A percentile compares a stretch with the other conserved stretches of the same genome.
These are phyloP conservation scores for Flueggea neowawraea DNA, from an alignment of 441 rosid genomes.

Conservation along the genomic window DNA sequence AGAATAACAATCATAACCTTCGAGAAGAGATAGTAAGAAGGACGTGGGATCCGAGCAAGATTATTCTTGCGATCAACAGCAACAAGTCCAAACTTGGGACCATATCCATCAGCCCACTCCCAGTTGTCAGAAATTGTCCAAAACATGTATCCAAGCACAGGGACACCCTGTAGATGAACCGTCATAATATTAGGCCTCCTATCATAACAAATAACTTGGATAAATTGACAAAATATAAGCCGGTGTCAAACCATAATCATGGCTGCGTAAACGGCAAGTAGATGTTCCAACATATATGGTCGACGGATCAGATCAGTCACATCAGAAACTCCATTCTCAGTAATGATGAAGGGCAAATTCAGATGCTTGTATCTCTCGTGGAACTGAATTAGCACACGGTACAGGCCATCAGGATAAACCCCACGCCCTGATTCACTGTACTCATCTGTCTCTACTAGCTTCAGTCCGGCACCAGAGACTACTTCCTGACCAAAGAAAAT, in stretches of 20 bases:
- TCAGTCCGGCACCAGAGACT: slow-evolving; percentile 71
- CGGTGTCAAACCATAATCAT: slow-evolving; percentile 56
- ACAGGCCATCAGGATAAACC: slow-evolving; percentile 93
- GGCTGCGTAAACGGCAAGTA: slow-evolving; percentile 86
- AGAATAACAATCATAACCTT: slow-evolving; percentile 39
- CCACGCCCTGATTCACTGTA: slow-evolving; percentile 99
- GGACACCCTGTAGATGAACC: slow-evolving; percentile 63
- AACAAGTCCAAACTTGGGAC: slow-evolving; percentile 98
- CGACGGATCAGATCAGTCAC: slow-evolving; percentile 83
- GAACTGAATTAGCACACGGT: slow-evolving; percentile 67
- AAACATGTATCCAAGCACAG: slow-evolving; percentile 81
- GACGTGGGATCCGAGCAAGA: slow-evolving; percentile 73
- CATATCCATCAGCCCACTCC: slow-evolving; percentile 99
- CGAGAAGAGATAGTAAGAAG: slow-evolving; percentile 84
- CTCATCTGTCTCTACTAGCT: slow-evolving; percentile 89
- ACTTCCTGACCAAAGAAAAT: slow-evolving; percentile 61
- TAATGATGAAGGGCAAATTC: slow-evolving; percentile 71
- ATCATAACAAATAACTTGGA: slow-evolving; percentile 3
- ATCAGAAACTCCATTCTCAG: slow-evolving; percentile 93
- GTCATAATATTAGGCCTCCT: slow-evolving; percentile 4
- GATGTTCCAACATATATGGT: slow-evolving; percentile 87
- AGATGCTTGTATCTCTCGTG: slow-evolving; percentile 83
- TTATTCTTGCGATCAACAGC: slow-evolving; percentile 76
- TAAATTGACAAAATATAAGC: slow-evolving; percentile 15
- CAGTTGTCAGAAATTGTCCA: slow-evolving; percentile 99